Conservation (phyloP, 2,329 filamentous ascomycete species). For the Pseudogymnoascus pannorum region DNA sequence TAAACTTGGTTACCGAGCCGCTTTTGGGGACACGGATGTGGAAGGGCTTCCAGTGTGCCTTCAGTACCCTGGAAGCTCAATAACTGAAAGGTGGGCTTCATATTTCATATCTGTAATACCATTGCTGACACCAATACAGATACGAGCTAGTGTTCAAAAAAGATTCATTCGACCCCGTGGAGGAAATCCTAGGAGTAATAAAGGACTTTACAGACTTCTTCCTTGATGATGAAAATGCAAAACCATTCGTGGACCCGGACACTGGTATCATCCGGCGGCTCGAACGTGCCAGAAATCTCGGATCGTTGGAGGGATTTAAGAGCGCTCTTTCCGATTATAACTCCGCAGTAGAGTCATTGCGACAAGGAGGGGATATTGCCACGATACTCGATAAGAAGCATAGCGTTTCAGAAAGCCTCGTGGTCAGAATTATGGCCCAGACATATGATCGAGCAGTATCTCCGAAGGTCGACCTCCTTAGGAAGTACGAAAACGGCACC, state of each 20-base stretch:
- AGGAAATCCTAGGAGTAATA: conserved; percentile 65
- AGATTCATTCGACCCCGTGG: conserved; percentile 69
- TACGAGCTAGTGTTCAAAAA: conserved; percentile 73
- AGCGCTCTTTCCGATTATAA: conserved; percentile 73
- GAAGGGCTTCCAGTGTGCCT: conserved; percentile 55
- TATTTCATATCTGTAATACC: background rate
- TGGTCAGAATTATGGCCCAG: conserved; percentile 76
- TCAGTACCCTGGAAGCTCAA: conserved; percentile 73
- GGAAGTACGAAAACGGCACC: conserved; percentile 80
- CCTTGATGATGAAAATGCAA: conserved; percentile 61
- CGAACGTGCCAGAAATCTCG: conserved; percentile 60
- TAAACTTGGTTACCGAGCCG: conserved; percentile 43
- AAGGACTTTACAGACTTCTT: conserved; percentile 68
- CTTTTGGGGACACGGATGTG: conserved; percentile 38
- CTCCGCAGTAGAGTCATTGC: conserved; percentile 53
- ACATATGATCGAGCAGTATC: conserved; percentile 90
- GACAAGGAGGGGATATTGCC: conserved; percentile 63
- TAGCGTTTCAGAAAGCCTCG: conserved; percentile 62
- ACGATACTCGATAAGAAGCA: conserved; percentile 64
- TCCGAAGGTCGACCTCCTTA: conserved; percentile 74
- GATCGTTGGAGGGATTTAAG: conserved; percentile 61
- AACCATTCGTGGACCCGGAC: conserved; percentile 62
- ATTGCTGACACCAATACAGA: conserved; percentile 29
- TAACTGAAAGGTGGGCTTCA: conserved; percentile 53
- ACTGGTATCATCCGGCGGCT: conserved; percentile 70